Conservation (phyloP, 805 yeast genomes). For the Pichia pseudocactophila region DNA sequence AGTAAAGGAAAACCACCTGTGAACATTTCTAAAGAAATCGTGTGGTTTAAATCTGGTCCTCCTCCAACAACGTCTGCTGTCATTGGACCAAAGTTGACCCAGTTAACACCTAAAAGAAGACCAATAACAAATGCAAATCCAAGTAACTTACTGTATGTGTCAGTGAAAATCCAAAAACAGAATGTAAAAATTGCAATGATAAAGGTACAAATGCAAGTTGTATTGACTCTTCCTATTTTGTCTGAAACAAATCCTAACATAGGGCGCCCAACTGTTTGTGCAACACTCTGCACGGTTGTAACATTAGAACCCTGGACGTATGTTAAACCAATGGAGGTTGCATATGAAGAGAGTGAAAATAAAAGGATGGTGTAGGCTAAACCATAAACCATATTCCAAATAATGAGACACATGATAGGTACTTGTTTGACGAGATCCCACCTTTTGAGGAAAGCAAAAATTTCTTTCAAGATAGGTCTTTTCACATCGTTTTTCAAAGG, state of each 20-base stretch:
- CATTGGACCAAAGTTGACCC: slow-evolving; percentile 30
- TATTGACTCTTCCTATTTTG: slow-evolving; percentile 38
- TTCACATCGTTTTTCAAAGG: slow-evolving; percentile 15
- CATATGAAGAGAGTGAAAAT: slow-evolving; percentile 42
- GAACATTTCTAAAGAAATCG: slow-evolving; percentile 20
- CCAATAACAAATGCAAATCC: slow-evolving; percentile 39
- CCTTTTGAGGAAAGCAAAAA: slow-evolving; percentile 10
- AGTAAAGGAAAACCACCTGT: slow-evolving; percentile 25
- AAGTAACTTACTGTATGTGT: slow-evolving; percentile 33
- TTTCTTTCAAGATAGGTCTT: slow-evolving; percentile 16
- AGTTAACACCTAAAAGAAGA: slow-evolving; percentile 37
- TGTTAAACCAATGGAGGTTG: slow-evolving; percentile 39
- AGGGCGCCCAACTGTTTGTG: slow-evolving; percentile 45
- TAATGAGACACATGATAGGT: slow-evolving; percentile 21
- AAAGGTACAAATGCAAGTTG: slow-evolving; percentile 30
- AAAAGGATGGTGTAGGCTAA: slow-evolving; percentile 30
- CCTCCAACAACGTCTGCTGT: slow-evolving; percentile 29
- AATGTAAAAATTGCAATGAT: slow-evolving; percentile 32
- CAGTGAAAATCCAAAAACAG: slow-evolving; percentile 42
- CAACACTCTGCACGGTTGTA: slow-evolving; percentile 38
- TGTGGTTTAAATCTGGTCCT: slow-evolving; percentile 23
- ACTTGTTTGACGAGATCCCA: slow-evolving; percentile 11
- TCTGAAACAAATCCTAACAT: slow-evolving; percentile 39
- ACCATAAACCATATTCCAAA: slow-evolving; percentile 21
- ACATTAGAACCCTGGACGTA: slow-evolving; percentile 36